A percentile compares a stretch with the other conserved stretches of the same genome.
Evolutionary conservation across 768 basidiomycete genomes (phyloP).

Genomic region (Hypsizygus marmoreus): DNA sequence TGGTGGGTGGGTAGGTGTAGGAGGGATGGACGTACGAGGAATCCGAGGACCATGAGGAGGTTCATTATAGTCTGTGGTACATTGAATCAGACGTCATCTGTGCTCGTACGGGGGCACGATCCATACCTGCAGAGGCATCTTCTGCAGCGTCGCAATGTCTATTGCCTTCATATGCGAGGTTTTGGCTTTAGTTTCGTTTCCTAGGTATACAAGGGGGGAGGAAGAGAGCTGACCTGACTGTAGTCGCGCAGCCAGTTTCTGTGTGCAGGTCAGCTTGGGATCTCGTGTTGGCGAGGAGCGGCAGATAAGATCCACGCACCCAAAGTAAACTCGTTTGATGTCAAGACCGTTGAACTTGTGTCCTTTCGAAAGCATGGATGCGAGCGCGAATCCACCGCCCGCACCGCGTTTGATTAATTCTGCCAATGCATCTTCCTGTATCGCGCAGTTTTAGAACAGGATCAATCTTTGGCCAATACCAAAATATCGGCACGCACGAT

Average conservation of each 20-base stretch:
- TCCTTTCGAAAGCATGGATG: constrained; percentile 57
- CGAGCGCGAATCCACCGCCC: constrained; percentile 60
- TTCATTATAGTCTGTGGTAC: constrained; percentile 80
- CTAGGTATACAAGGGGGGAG: neutral
- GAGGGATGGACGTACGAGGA: constrained; percentile 54
- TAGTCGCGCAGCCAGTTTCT: constrained; percentile 92
- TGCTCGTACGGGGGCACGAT: neutral
- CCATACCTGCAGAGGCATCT: constrained; percentile 64
- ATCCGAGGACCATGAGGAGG: constrained; percentile 87
- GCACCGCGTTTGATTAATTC: constrained; percentile 58
- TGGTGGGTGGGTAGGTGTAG: neutral
- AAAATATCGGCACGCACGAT: constrained; percentile 50
- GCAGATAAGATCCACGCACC: constrained; percentile 43
- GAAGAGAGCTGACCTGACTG: constrained; percentile 52
- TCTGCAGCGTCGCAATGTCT: constrained; percentile 79
- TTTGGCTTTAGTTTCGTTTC: constrained; percentile 2
- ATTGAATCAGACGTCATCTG: constrained; percentile 6
- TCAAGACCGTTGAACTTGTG: constrained; percentile 80
- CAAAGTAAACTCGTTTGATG: constrained; percentile 83
- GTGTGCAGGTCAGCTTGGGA: no score
- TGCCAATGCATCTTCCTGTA: constrained; percentile 69
- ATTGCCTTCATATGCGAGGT: constrained; percentile 62
- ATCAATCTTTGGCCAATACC: constrained; percentile 10
- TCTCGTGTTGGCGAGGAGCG: no score
- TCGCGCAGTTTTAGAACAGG: constrained; percentile 20